Evolutionary conservation across 441 rosid genomes (phyloP), one percentile per base, ranked within the genome.

Genomic region (Sinapis alba): DNA sequence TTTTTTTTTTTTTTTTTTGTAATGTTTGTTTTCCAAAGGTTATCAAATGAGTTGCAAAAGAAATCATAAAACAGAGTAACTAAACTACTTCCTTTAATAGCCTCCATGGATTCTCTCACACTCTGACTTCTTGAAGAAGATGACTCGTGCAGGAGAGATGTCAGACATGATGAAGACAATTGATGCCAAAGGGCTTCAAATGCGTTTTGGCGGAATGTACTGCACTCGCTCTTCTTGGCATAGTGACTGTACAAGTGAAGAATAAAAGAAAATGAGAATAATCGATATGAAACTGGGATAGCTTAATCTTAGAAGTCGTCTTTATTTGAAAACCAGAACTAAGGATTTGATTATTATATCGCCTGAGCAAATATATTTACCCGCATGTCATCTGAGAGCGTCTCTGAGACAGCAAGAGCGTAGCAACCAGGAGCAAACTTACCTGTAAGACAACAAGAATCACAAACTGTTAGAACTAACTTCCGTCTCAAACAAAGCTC

Each of bases 351-450:
- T 41, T 54, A 15, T 21, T n/a, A 16, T 36, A 47, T 57, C 34
- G 7, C 28, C 50, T 5, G 9, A 45, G 3, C 51, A 53, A 62
- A 71, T 63, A 58, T 27, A 4, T 69, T 62, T 67, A 93, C 97
- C 97, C 91, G 97, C 83, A 91, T 72, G 54, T 96, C 98, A 78
- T 96, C 97, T 5, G 97, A 85, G 38, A 93, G 92, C 64, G 90
- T 84, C 85, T 91, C 98, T 9, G 96, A 91, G 75, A 96, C 98
- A 61, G 97, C 95, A 76, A 96, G 97, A 24, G 99, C 91, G 75
- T 96, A 96, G 73, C 97, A 92, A 69, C 97, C 98, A 74, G 97
- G 98, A 68, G 80, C 93, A 79, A 90, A 93, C 83, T 83, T 91
- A 74, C 94, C 98, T 93, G 88, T 12, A 45, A 63, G n/a, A n/a